A percentile compares a stretch with the other conserved stretches of the same genome.
These are phyloP conservation scores for Globisporangium uncinulatum DNA, from an alignment of 352 stramenopile species.

Conservation along the genomic window DNA sequence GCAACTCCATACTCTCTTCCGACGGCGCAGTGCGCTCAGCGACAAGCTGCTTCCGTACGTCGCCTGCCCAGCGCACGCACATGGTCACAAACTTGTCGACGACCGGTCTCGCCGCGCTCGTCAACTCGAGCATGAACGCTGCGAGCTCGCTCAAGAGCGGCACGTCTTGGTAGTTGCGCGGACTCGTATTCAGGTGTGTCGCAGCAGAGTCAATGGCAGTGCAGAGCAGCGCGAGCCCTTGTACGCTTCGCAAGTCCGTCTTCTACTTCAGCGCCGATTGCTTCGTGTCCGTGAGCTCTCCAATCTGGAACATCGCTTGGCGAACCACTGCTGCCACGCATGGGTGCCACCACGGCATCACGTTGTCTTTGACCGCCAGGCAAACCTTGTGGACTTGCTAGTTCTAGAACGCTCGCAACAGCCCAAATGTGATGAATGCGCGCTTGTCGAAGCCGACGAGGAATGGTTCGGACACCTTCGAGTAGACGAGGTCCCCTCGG, in stretches of 20 bases:
- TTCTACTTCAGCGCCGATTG: constrained; percentile 29
- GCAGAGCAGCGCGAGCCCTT: constrained; percentile 13
- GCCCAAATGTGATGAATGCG: constrained; percentile 26
- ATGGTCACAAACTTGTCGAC: constrained; percentile 5
- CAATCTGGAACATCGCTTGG: constrained; percentile 44
- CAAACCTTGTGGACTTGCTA: constrained; percentile 43
- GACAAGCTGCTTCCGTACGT: constrained; percentile 1
- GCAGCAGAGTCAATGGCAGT: constrained; percentile 14
- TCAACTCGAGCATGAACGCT: constrained; percentile 2
- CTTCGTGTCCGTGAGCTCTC: constrained; percentile 24
- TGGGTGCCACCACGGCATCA: constrained; percentile 32
- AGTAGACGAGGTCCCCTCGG: constrained; percentile 46
- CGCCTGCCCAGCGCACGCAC: constrained; percentile 5
- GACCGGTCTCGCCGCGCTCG: not conserved
- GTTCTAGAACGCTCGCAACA: constrained; percentile 36
- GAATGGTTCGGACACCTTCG: constrained; percentile 16
- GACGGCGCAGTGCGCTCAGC: not conserved
- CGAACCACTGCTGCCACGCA: constrained; percentile 32
- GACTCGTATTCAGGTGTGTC: not conserved
- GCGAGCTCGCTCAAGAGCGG: constrained; percentile 8
- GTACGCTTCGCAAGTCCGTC: constrained; percentile 21
- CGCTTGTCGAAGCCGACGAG: constrained; percentile 18
- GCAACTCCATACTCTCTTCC: constrained; percentile 9
- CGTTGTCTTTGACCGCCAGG: constrained; percentile 29
- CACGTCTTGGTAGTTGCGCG: constrained; percentile 6